Conservation (phyloP, 108 stramenopile species). For the Mayamaea pseudoterrestris region DNA sequence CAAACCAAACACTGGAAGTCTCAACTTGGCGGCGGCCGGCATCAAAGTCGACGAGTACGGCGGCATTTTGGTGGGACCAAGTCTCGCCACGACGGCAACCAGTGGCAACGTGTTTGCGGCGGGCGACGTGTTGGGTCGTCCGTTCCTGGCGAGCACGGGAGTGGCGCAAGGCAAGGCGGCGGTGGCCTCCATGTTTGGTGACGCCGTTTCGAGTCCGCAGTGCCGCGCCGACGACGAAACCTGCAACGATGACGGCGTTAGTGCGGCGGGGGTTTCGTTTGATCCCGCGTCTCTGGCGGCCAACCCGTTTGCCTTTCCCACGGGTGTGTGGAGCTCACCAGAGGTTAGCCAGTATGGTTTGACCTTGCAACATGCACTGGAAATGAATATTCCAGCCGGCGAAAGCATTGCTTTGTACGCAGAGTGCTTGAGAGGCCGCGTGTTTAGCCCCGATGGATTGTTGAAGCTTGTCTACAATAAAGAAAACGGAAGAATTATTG, state of each 20-base stretch:
- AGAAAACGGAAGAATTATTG: slow-evolving; percentile 48
- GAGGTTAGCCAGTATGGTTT: slow-evolving; percentile 71
- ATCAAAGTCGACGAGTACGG: slow-evolving; percentile 59
- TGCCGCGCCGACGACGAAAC: slow-evolving; percentile 14
- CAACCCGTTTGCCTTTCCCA: slow-evolving; percentile 79
- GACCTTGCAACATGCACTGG: slow-evolving; percentile 46
- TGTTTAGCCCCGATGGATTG: slow-evolving; percentile 71
- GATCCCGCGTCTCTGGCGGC: slow-evolving; percentile 62
- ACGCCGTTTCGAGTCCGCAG: background rate
- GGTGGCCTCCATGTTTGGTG: slow-evolving; percentile 39
- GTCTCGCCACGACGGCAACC: slow-evolving; percentile 31
- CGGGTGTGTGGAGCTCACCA: slow-evolving; percentile 69
- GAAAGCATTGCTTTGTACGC: slow-evolving; percentile 73
- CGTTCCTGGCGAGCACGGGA: slow-evolving; percentile 71
- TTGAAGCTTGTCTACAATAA: slow-evolving; percentile 72
- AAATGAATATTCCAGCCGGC: slow-evolving; percentile 49
- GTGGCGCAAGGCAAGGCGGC: slow-evolving; percentile 63
- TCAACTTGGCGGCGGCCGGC: slow-evolving; percentile 53
- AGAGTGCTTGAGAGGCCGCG: slow-evolving; percentile 69
- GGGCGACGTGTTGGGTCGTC: slow-evolving; percentile 71
- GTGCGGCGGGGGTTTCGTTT: slow-evolving; percentile 34
- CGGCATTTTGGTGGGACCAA: slow-evolving; percentile 46
- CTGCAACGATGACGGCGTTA: slow-evolving; percentile 20
- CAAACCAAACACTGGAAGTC: slow-evolving; percentile 55
- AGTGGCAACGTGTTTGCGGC: slow-evolving; percentile 64